Base-by-base conservation (phyloP, 169 alveolate species). In the Cryptosporidium parvum region DNA sequence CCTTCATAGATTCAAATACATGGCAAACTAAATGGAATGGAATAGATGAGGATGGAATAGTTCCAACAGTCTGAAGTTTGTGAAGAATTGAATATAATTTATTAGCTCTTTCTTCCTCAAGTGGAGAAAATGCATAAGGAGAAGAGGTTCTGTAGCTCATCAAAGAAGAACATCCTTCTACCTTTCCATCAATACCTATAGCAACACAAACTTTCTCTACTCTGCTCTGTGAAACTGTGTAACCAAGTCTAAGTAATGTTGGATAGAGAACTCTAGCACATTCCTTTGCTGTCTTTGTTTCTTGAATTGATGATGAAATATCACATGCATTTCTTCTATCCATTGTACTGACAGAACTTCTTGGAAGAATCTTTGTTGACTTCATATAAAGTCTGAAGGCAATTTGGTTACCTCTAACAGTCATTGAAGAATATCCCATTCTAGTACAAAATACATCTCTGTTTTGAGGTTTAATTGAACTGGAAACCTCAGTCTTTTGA, bases 1-100 rank as follows among this genome's bases (percentile, higher is more conserved):
- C 73, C 39, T 61, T 67, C 89, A 80, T 80, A n/a, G 89, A 80
- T n/a, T 80, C 89, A 65, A 80, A 42, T 21, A 80, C 59, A 62
- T 80, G 80, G 56, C 89, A 80, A 29, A 80, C 75, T 14, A 65
- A 21, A 10, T 80, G 89, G 26, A 59, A 70, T 1, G 80, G 23
- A 21, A 80, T n/a, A 7, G 18, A 0, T 33, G 86, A 18, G 26
- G 12, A 21, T 44, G 75, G 68, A 16, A 59, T 31, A 6, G 68
- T 23, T 21, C 75, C 89, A n/a, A 14, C 7, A 39, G 42, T 21
- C 21, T 44, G 65, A 6, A 31, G 59, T 29, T 3, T 80, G 48
- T 45, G 56, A n/a, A 62, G 2, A 3, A 23, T 31, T 14, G 86
- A 52, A 65, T 59, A 80, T 53, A 80, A 62, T n/a, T 8, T 29